Evolutionary conservation across 176 grass and related monocot species (phyloP).

Genomic region (Hordeum vulgare): MorexV3_pseudomolecules_assembly NC_058519.1:111803117-111803616

Average conservation of each 20-base stretch:
- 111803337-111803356: not conserved
- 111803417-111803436: not conserved
- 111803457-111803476: not conserved
- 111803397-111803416: not conserved
- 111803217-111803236: slow-evolving; percentile 58
- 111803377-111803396: not conserved
- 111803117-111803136: too few species aligned
- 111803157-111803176: not conserved
- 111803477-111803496: not conserved
- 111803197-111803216: slow-evolving; percentile 69
- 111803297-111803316: not conserved
- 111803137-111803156: not conserved
- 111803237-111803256: slow-evolving; percentile 65
- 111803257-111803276: not conserved
- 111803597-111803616: not conserved
- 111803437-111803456: not conserved
- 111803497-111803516: not conserved
- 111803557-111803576: not conserved
- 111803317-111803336: not conserved
- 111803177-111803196: slow-evolving; percentile 22
- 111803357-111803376: not conserved
- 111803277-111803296: slow-evolving; percentile 1
- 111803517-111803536: not conserved
- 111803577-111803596: not conserved
- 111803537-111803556: not conserved